Evolutionary conservation across 1,284 basidiomycete genomes (phyloP).

Genomic region (Moesziomyces sp.): DNA sequence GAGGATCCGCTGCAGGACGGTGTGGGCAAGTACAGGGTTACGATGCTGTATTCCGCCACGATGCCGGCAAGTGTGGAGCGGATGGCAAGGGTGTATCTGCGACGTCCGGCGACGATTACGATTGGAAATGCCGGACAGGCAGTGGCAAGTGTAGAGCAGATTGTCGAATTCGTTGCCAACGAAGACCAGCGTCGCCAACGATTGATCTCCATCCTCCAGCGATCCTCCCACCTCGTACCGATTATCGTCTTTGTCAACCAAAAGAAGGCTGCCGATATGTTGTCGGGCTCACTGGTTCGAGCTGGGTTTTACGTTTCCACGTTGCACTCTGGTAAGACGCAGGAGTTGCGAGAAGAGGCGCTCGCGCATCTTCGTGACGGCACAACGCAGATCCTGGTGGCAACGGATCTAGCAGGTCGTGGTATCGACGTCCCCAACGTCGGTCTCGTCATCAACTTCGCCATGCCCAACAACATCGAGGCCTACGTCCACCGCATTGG

Average conservation of each 20-base stretch:
- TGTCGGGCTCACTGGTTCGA: constrained; percentile 88
- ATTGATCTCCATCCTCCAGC: constrained; percentile 87
- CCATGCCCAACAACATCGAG: constrained; percentile 95
- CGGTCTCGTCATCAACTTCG: constrained; percentile 93
- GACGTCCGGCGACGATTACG: constrained; percentile 90
- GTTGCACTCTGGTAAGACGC: constrained; percentile 95
- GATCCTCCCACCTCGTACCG: constrained; percentile 80
- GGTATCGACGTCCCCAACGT: constrained; percentile 99
- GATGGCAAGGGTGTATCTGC: constrained; percentile 90
- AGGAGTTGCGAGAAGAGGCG: constrained; percentile 93
- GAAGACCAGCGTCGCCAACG: constrained; percentile 96
- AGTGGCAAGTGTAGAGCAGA: constrained; percentile 96
- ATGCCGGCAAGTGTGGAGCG: constrained; percentile 97
- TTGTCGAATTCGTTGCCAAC: constrained; percentile 88
- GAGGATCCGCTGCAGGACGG: constrained; percentile 63
- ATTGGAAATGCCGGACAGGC: constrained; percentile 97
- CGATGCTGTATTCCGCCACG: constrained; percentile 92
- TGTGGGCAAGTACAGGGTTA: constrained; percentile 56
- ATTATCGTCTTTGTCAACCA: constrained; percentile 99
- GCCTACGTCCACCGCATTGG: constrained; percentile 97
- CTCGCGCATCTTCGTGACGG: constrained; percentile 86
- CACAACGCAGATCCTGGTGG: constrained; percentile 84
- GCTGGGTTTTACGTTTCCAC: constrained; percentile 88
- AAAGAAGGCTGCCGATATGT: constrained; percentile 97
- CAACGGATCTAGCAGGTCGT: constrained; percentile 95